Evolutionary conservation across 257 asterid species (phyloP).

Genomic region (Euphrasia confusa): DNA sequence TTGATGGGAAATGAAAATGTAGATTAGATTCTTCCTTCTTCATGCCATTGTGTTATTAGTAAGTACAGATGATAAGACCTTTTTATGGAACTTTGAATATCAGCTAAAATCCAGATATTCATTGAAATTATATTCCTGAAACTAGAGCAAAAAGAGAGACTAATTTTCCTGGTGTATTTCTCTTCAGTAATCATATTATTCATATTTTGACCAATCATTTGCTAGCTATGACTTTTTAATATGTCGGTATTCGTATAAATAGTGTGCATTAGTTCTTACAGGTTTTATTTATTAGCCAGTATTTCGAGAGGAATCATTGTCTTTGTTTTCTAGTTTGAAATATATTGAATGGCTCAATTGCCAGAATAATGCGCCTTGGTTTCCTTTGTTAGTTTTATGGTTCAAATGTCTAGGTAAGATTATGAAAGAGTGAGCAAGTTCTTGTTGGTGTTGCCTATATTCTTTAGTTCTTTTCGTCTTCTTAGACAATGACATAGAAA

Average conservation of each 20-base stretch:
- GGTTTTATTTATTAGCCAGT: constrained; percentile 10
- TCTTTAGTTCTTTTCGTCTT: neutral
- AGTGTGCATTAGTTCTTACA: constrained; percentile 1
- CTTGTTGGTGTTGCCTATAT: neutral
- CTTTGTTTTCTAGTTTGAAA: neutral
- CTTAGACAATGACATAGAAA: neutral
- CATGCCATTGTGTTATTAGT: constrained; percentile 35
- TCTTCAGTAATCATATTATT: constrained; percentile 15
- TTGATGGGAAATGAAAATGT: constrained; percentile 37
- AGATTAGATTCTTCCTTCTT: constrained; percentile 34
- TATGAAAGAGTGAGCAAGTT: neutral
- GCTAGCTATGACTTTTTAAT: constrained; percentile 3
- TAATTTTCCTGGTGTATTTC: constrained; percentile 11
- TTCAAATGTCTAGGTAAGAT: constrained; percentile 5
- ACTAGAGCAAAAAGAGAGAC: constrained; percentile 19
- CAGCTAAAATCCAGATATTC: constrained; percentile 29
- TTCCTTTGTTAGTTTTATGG: no score
- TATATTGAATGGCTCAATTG: constrained; percentile 2
- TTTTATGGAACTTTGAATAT: constrained; percentile 30
- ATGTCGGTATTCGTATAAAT: neutral
- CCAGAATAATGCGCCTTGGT: constrained; percentile 2
- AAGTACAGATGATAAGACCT: constrained; percentile 26
- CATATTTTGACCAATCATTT: constrained; percentile 12
- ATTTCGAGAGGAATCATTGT: constrained; percentile 2
- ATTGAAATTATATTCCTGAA: constrained; percentile 23